Base-by-base conservation (phyloP, 169 alveolate species). In the Plasmodium coatneyi region DNA sequence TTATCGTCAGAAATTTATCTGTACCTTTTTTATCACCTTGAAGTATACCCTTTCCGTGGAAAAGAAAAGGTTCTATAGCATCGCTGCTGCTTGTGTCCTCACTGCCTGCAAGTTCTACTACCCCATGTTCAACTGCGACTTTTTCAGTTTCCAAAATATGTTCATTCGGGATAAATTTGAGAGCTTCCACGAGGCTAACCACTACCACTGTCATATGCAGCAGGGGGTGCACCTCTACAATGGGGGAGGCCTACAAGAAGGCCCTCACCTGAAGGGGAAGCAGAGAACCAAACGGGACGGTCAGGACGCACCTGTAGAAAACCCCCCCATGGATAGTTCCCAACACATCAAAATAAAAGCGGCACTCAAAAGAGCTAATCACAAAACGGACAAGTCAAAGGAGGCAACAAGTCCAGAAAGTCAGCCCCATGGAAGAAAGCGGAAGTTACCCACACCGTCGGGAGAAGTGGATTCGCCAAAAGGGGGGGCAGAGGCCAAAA, bases 1-100 rank as follows among this genome's bases (percentile, higher is more conserved):
- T 22, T 89, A 89, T 80, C 81, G 82, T 41, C 91, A 89, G 41
- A 89, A 89, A 80, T 89, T 89, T 80, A 56, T 39, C 46, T 89
- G 52, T 36, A 80, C 94, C 2, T 78, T 89, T 80, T 41, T 28
- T 80, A 80, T 60, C 5, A 76, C 56, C 22, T 28, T 89, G 43
- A 30, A 28, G 5, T n/a, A 6, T 14, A n/a, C 70, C n/a, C 7
- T 60, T 2, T 25, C n/a, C 43, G 49, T 80, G n/a, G 46, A 34
- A n/a, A 89, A 43, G 41, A 78, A 79, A 6, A 10, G 36, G 5
- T 80, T 89, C 52, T 80, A 56, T 9, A n/a, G 81, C 39, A 25
- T 89, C 10, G 94, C 90, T 0, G 71, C 91, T 19, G 94, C 76
- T 1, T 89, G 94, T 80, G 94, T 89, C 1, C 9, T 89, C 19